Base-by-base conservation (phyloP, 306 rosid genomes). In the Lupinus albus region DNA sequence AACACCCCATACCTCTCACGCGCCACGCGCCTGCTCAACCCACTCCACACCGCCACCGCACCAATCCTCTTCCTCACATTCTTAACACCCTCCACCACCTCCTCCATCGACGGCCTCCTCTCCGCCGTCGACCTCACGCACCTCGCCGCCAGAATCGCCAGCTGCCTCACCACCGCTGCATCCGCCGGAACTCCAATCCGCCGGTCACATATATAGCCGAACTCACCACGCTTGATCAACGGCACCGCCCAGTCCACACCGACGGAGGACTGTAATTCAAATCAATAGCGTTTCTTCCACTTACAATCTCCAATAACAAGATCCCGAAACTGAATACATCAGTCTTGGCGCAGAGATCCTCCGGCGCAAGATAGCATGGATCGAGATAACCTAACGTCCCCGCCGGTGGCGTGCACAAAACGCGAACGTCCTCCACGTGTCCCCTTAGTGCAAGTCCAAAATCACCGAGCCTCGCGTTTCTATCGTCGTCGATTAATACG, bases 251-350 rank as follows among this genome's bases (percentile, higher is more conserved):
- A 92, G 73, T 92, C 95, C 3, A 92, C 91, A 92, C 85, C 0
- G 93, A 92, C 0, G 96, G 96, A 1, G 98, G 98, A 28, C 95
- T 92, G 59, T 78, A 87, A 25, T 80, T 81, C 6, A 92, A 81
- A 11, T 92, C 98, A 20, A 92, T 92, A 1, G 98, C 98, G 55
- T 85, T 81, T 45, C 98, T 75, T 9, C 96, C 98, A 51, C 87
- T 89, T 57, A 89, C 61, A 0, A 92, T 88, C 83, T 92, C 98
- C 55, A 92, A 11, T 20, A 92, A 70, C 66, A 92, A 62, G 60
- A 92, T 88, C 62, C 98, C 98, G 10, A 87, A 92, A 62, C 98
- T 92, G 84, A 89, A 92, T 8, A 92, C 98, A 64, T 92, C 98
- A 67, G 91, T 89, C 83, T 92, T 92, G 7, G 85, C 50, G 64